phyloP scores from a whole-genome alignment of 1,284 basidiomycete species.

The Marasmius sp. region DNA sequence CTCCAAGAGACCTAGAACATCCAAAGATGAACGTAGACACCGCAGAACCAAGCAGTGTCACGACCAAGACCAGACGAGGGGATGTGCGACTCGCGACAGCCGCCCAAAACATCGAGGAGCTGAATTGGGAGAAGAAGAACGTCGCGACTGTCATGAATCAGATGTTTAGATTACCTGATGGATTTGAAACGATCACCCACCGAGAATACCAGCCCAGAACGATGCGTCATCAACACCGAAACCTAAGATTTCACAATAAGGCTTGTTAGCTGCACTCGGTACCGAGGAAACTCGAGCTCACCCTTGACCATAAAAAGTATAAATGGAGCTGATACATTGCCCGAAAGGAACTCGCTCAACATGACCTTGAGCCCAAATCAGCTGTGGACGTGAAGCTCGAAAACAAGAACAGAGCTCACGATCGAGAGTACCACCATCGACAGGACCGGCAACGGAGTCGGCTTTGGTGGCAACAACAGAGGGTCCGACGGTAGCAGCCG shows the following conservation, averaged over 20 bases:
- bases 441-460: not conserved
- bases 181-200: conserved; percentile 44
- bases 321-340: not conserved
- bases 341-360: not conserved
- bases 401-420: not conserved
- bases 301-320: conserved; percentile 2
- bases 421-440: not conserved
- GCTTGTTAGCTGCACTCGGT: not conserved
- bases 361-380: not conserved
- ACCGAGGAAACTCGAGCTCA: not conserved
- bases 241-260: not conserved
- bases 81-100: conserved; percentile 77
- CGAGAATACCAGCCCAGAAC: not conserved
- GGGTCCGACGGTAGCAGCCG: not conserved
- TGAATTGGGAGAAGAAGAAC: conserved; percentile 86
- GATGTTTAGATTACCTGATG: conserved; percentile 5
- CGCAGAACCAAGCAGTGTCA: conserved; percentile 83
- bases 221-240: not conserved
- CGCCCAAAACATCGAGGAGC: conserved; percentile 86
- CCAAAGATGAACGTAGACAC: conserved; percentile 83
- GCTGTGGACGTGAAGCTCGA: not conserved
- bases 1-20: conserved; percentile 74
- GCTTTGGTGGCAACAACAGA: not conserved
- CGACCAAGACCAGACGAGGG: conserved; percentile 80
- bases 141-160: conserved; percentile 54